Percentiles rank a stretch among this genome's conserved stretches.
Conservation (phyloP, 352 stramenopile genomes). For the Globisporangium spiculum region DNA sequence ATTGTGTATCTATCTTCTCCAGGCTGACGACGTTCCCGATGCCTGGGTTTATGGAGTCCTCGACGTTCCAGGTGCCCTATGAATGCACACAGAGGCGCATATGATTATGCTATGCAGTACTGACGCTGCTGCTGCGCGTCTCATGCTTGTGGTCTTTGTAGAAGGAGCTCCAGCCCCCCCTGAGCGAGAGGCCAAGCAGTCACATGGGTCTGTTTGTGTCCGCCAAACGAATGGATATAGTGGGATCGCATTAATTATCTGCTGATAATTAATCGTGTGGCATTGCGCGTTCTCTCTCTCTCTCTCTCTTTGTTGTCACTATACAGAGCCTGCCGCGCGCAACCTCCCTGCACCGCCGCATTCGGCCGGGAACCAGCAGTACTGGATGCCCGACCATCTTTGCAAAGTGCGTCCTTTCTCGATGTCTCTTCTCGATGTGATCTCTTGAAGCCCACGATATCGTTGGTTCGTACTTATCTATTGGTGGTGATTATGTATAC, state of each 20-base stretch:
- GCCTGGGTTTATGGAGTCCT: slow-evolving; percentile 49
- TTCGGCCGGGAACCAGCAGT: slow-evolving; percentile 54
- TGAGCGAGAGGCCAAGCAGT: slow-evolving; percentile 17
- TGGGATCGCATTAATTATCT: not conserved
- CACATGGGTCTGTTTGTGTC: slow-evolving; percentile 11
- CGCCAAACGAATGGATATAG: not conserved
- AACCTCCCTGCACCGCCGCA: slow-evolving; percentile 30
- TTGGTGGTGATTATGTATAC: not conserved
- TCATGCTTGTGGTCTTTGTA: not conserved
- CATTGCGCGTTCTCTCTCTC: no score
- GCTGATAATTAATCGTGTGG: not conserved
- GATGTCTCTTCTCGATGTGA: not conserved
- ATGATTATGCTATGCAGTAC: not conserved
- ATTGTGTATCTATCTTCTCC: not conserved
- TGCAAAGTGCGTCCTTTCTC: slow-evolving; percentile 53
- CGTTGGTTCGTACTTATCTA: not conserved
- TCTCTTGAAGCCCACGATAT: not conserved
- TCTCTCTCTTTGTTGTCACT: not conserved
- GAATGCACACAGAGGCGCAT: not conserved
- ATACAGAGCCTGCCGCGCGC: slow-evolving; percentile 19
- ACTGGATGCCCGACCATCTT: slow-evolving; percentile 86
- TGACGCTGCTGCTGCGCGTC: not conserved
- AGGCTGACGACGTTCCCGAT: slow-evolving; percentile 72
- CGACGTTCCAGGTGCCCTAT: slow-evolving; percentile 34
- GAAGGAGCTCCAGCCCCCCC: slow-evolving; percentile 17